Evolutionary conservation across 129 eudicot genomes (phyloP), one percentile per base, ranked within the genome.

Genomic region (Tanacetum coccineum): DNA sequence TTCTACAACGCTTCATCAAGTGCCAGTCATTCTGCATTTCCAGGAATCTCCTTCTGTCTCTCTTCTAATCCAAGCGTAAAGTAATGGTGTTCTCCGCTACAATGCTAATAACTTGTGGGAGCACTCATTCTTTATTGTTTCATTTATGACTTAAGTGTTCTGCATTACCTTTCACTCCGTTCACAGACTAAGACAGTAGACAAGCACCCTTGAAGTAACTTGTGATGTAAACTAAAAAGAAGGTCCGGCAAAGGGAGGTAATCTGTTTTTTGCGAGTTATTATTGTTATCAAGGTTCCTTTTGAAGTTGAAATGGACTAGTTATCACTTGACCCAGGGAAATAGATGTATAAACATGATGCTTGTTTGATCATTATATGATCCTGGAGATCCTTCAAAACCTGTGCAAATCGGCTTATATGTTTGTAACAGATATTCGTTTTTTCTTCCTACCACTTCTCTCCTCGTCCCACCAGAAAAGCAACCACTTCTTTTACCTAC

Each of bases 391-490:
- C n/a, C n/a, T n/a, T n/a, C n/a, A n/a, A n/a, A n/a, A n/a, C n/a
- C n/a, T n/a, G n/a, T n/a, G n/a, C n/a, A n/a, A n/a, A n/a, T n/a
- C n/a, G n/a, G n/a, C n/a, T n/a, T n/a, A n/a, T n/a, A n/a, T n/a
- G n/a, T n/a, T n/a, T n/a, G n/a, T n/a, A n/a, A n/a, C n/a, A 36
- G 40, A 36, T 6, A 6, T 36, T 36, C 9, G 1, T 0, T 5
- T 36, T 36, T 36, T 36, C 40, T 36, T 36, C 40, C 40, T 36
- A 36, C 40, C 40, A 6, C 40, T 48, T 4, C 30, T 28, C 22
- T 21, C 18, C 13, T 42, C 32, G 10, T 49, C 60, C 59, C 61
- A 67, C 61, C 51, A 51, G 71, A 52, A 32, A 67, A 51, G 32
- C 25, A 18, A 11, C 32, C 50, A 32, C 47, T 20, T 68, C 26